phyloP scores from a whole-genome alignment of 768 basidiomycete species.

The Phanerodontia chrysosporium region DNA sequence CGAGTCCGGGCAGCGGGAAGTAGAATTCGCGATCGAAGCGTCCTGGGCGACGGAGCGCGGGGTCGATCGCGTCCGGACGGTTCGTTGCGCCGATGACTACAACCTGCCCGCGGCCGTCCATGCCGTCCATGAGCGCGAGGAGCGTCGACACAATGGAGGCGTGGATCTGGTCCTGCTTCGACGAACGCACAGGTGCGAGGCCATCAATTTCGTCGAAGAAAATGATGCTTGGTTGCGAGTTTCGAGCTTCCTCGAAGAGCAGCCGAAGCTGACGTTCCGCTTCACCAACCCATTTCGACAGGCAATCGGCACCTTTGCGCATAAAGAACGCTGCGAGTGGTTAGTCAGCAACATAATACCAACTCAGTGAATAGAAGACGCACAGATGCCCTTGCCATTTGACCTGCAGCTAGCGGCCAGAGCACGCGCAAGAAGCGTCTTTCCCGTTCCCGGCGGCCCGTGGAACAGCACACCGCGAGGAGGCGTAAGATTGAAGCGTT shows the following conservation, averaged over 20 bases:
- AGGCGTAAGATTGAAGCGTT: slow-evolving; percentile 89
- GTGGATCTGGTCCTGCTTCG: slow-evolving; percentile 98
- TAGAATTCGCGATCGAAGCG: slow-evolving; percentile 98
- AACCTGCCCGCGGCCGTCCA: slow-evolving; percentile 97
- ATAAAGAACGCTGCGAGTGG: slow-evolving; percentile 85
- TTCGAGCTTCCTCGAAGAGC: slow-evolving; percentile 92
- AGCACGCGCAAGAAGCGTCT: slow-evolving; percentile 90
- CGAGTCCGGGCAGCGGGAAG: slow-evolving; percentile 83
- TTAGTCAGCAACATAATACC: background rate
- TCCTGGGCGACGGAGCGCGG: slow-evolving; percentile 89
- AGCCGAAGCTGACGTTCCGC: slow-evolving; percentile 93
- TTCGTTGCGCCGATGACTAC: slow-evolving; percentile 98
- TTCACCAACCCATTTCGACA: slow-evolving; percentile 99
- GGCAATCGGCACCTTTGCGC: slow-evolving; percentile 97
- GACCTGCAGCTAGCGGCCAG: slow-evolving; percentile 89
- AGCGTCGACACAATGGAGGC: slow-evolving; percentile 96
- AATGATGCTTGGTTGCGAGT: slow-evolving; percentile 92
- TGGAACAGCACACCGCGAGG: slow-evolving; percentile 97
- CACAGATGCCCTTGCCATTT: slow-evolving; percentile 84
- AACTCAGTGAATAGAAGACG: slow-evolving; percentile 26
- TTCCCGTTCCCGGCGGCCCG: slow-evolving; percentile 98
- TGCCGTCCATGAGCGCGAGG: slow-evolving; percentile 97
- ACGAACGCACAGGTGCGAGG: slow-evolving; percentile 95
- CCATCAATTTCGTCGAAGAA: slow-evolving; percentile 99
- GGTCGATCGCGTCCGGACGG: slow-evolving; percentile 95